These are phyloP conservation scores for Candida silvicultrix DNA, from an alignment of 805 yeast genomes.

Conservation along the genomic window DNA sequence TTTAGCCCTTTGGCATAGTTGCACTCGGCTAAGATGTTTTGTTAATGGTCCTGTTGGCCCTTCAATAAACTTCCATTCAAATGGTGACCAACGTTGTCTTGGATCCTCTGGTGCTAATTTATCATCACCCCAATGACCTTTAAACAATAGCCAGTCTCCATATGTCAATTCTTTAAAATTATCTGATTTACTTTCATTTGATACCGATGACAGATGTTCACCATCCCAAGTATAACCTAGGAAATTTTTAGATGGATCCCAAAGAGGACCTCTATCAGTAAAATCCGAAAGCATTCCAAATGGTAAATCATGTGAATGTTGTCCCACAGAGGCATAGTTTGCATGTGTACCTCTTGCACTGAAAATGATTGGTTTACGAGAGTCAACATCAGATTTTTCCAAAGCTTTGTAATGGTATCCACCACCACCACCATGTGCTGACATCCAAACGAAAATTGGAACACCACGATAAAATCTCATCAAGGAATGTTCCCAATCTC, in stretches of 20 bases:
- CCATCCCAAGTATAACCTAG: conserved; percentile 81
- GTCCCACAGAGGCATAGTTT: conserved; percentile 92
- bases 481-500: conserved; percentile 96
- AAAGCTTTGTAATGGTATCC: conserved; percentile 76
- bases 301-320: conserved; percentile 93
- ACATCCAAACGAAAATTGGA: conserved; percentile 90
- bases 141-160: conserved; percentile 64
- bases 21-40: conserved; percentile 63
- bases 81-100: conserved; percentile 81
- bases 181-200: conserved; percentile 16
- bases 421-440: conserved; percentile 97
- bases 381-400: conserved; percentile 35
- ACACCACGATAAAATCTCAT: conserved; percentile 77
- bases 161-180: conserved; percentile 19
- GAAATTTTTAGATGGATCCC: conserved; percentile 87
- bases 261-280: conserved; percentile 90
- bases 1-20: conserved; percentile 77
- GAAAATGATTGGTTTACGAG: conserved; percentile 65
- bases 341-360: conserved; percentile 97
- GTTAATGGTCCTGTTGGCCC: conserved; percentile 90
- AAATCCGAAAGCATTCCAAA: conserved; percentile 86
- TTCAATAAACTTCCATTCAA: conserved; percentile 84
- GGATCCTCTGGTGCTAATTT: conserved; percentile 60
- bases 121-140: conserved; percentile 90
- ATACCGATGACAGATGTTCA: conserved; percentile 33